Percentiles rank a stretch among this genome's conserved stretches.
Conservation (phyloP, 768 basidiomycete genomes). For the Fibroporia radiculosa region DNA sequence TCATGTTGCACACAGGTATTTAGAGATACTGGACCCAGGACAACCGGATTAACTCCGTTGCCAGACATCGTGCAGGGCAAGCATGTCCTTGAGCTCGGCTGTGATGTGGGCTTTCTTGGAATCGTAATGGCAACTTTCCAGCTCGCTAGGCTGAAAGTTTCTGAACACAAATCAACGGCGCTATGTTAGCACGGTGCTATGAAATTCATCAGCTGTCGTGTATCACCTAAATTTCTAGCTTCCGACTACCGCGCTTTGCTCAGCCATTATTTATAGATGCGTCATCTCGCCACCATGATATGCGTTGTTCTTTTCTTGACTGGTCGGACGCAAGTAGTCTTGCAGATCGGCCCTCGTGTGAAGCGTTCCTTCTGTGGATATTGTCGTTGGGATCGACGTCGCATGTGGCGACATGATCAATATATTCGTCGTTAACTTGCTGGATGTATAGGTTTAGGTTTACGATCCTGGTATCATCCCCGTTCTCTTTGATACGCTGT, state of each 20-base stretch:
- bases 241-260: neutral
- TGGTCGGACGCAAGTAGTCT: slow-evolving; percentile 55
- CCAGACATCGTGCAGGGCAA: slow-evolving; percentile 36
- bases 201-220: slow-evolving; percentile 55
- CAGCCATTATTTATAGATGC: slow-evolving; percentile 34
- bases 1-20: slow-evolving; percentile 50
- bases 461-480: slow-evolving; percentile 60
- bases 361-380: slow-evolving; percentile 34
- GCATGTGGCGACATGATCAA: slow-evolving; percentile 21
- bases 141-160: slow-evolving; percentile 19
- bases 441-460: slow-evolving; percentile 33
- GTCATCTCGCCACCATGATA: slow-evolving; percentile 40
- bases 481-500: slow-evolving; percentile 44
- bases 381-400: slow-evolving; percentile 70
- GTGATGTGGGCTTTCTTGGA: slow-evolving; percentile 71
- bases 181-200: slow-evolving; percentile 53
- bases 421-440: neutral
- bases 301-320: slow-evolving; percentile 46
- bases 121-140: slow-evolving; percentile 55
- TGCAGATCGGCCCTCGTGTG: slow-evolving; percentile 10
- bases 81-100: slow-evolving; percentile 65
- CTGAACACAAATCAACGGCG: slow-evolving; percentile 53
- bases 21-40: neutral
- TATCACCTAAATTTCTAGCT: slow-evolving; percentile 44
- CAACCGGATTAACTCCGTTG: neutral